A percentile compares a stretch with the other conserved stretches of the same genome.
Conservation (phyloP, 345 rosid species). For the Carallia pectinifolia region DNA sequence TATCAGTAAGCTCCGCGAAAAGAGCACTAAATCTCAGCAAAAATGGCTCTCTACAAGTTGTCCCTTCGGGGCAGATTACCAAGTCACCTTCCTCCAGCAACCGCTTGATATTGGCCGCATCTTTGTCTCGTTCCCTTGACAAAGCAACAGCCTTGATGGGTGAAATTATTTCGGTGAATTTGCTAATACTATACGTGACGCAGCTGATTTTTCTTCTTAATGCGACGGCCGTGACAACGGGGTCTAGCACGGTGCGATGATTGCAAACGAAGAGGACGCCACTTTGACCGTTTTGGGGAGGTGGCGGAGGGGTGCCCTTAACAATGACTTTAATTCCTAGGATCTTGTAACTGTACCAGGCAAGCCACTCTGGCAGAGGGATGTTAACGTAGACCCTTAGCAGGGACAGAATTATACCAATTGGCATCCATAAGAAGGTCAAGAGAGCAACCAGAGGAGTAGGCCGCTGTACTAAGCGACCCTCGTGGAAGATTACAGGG, state of each 20-base stretch:
- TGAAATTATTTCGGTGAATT: constrained; percentile 76
- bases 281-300: constrained; percentile 64
- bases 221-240: constrained; percentile 79
- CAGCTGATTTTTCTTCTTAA: constrained; percentile 83
- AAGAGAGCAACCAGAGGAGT: constrained; percentile 62
- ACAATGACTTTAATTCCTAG: constrained; percentile 54
- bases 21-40: constrained; percentile 85
- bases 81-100: constrained; percentile 87
- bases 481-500: constrained; percentile 73
- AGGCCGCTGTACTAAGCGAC: constrained; percentile 66
- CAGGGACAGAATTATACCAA: constrained; percentile 52
- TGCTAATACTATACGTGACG: constrained; percentile 94
- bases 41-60: constrained; percentile 91
- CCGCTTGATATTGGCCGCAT: constrained; percentile 68
- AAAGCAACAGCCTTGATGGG: constrained; percentile 89
- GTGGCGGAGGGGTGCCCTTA: constrained; percentile 71
- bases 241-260: constrained; percentile 85
- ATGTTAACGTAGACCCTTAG: constrained; percentile 60
- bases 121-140: constrained; percentile 76
- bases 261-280: constrained; percentile 90
- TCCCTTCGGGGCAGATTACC: constrained; percentile 95
- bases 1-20: constrained; percentile 81
- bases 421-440: constrained; percentile 68
- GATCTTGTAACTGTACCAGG: constrained; percentile 52
- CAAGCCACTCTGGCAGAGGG: constrained; percentile 62